A percentile compares a stretch with the other conserved stretches of the same genome.
Evolutionary conservation across 176 grass and related monocot genomes (phyloP).

Genomic region (Ensete glaucum): DNA sequence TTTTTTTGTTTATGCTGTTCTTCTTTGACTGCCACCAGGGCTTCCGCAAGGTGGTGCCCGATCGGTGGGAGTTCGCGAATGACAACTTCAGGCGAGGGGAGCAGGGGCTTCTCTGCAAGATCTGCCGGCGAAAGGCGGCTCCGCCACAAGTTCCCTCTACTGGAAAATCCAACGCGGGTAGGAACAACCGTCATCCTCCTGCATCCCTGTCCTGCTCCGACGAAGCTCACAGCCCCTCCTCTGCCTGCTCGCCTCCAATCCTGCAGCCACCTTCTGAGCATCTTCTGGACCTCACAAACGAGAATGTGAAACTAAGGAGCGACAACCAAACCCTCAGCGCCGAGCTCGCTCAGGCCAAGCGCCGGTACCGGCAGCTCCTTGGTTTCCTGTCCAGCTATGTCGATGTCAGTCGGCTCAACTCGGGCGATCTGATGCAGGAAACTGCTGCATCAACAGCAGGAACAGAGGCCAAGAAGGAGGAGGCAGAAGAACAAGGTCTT

Average conservation of each 20-base stretch:
- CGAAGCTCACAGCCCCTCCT: conserved; percentile 29
- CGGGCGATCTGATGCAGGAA: conserved; percentile 13
- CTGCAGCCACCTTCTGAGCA: conserved; percentile 1
- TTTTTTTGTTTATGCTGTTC: neutral
- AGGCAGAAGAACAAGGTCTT: neutral
- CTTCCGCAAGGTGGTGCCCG: conserved; percentile 25
- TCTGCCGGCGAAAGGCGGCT: conserved; percentile 6
- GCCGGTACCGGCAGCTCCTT: conserved; percentile 21
- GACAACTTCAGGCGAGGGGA: conserved; percentile 21
- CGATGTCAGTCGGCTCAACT: conserved; percentile 21
- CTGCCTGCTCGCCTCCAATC: conserved; percentile 27
- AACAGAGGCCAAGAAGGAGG: neutral
- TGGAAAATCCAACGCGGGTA: neutral
- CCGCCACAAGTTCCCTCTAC: neutral
- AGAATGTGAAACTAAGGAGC: conserved; percentile 34
- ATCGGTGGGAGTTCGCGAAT: conserved; percentile 23
- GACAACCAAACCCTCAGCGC: conserved; percentile 27
- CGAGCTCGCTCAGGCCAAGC: conserved; percentile 22
- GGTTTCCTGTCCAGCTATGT: conserved; percentile 36
- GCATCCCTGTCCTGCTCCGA: conserved; percentile 6
- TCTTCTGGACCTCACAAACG: conserved; percentile 12
- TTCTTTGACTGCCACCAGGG: conserved; percentile 8
- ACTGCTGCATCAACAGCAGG: neutral
- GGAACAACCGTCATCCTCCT: neutral
- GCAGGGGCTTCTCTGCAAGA: neutral